A percentile compares a stretch with the other conserved stretches of the same genome.
These are phyloP conservation scores for Eutypella sp. DNA, from an alignment of 2,329 filamentous ascomycete genomes.

Conservation along the genomic window DNA sequence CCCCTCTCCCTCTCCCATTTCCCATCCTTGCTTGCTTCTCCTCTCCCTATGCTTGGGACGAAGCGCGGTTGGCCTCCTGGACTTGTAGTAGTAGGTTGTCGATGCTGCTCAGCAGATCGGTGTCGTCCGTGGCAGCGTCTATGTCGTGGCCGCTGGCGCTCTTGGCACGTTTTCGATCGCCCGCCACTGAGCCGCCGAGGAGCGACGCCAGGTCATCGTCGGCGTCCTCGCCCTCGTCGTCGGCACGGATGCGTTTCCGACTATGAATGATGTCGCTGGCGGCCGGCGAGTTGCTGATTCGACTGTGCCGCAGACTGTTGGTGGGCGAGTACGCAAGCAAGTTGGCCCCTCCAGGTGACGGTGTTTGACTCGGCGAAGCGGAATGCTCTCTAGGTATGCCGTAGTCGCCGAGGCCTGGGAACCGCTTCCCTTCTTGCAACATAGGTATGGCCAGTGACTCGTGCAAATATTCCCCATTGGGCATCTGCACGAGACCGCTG, in stretches of 20 bases:
- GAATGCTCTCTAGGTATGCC: constrained; percentile 23
- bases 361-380: constrained; percentile 15
- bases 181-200: constrained; percentile 16
- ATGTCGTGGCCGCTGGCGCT: constrained; percentile 10
- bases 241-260: constrained; percentile 18
- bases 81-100: constrained; percentile 20
- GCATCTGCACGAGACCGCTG: constrained; percentile 42
- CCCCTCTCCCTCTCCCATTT: not conserved
- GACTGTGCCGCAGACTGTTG: constrained; percentile 1
- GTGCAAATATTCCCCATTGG: constrained; percentile 48
- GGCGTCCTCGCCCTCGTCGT: constrained; percentile 8
- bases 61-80: constrained; percentile 4
- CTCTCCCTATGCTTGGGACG: not conserved
- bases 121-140: constrained; percentile 10
- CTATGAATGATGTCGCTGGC: constrained; percentile 13
- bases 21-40: too few species aligned
- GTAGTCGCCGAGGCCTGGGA: constrained; percentile 32
- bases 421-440: constrained; percentile 35
- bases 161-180: constrained; percentile 19
- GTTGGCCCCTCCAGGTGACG: constrained; percentile 3
- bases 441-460: constrained; percentile 45
- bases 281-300: constrained; percentile 16
- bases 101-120: constrained; percentile 23
- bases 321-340: constrained; percentile 4
- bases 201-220: constrained; percentile 16